phyloP scores from a whole-genome alignment of 768 basidiomycete species.

The Amanita pseudoporphyria region DNA sequence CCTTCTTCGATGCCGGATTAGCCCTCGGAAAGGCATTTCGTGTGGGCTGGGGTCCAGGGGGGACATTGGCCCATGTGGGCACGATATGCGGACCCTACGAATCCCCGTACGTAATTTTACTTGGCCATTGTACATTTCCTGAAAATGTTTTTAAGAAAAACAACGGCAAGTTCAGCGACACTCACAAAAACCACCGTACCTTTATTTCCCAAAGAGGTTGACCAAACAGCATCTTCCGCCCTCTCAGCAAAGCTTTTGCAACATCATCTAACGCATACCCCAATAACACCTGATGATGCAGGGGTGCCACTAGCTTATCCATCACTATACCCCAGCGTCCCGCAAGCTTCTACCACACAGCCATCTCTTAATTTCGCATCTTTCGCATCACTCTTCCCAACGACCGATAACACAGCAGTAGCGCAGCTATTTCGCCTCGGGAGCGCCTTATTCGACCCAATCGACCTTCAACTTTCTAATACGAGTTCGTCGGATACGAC shows the following conservation, averaged over 20 bases:
- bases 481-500: slow-evolving; percentile 10
- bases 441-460: slow-evolving; percentile 77
- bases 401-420: slow-evolving; percentile 63
- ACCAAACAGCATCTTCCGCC: slow-evolving; percentile 11
- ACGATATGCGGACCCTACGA: slow-evolving; percentile 51
- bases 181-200: slow-evolving; percentile 43
- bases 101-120: slow-evolving; percentile 34
- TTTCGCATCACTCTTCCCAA: slow-evolving; percentile 61
- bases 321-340: slow-evolving; percentile 27
- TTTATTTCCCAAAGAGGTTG: slow-evolving; percentile 17
- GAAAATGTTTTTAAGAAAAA: slow-evolving; percentile 27
- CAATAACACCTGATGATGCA: slow-evolving; percentile 60
- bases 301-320: slow-evolving; percentile 64
- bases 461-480: slow-evolving; percentile 47
- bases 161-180: slow-evolving; percentile 54
- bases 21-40: slow-evolving; percentile 82
- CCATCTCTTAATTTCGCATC: slow-evolving; percentile 65
- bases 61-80: slow-evolving; percentile 70
- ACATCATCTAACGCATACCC: slow-evolving; percentile 67
- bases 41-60: slow-evolving; percentile 84
- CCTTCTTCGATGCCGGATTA: slow-evolving; percentile 73
- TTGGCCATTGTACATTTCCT: neutral
- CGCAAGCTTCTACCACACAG: slow-evolving; percentile 13
- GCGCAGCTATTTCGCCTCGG: slow-evolving; percentile 85
- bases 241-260: slow-evolving; percentile 58